A percentile compares a stretch with the other conserved stretches of the same genome.
Conservation (phyloP, 805 yeast genomes). For the Lipomyces chichibuensis region DNA sequence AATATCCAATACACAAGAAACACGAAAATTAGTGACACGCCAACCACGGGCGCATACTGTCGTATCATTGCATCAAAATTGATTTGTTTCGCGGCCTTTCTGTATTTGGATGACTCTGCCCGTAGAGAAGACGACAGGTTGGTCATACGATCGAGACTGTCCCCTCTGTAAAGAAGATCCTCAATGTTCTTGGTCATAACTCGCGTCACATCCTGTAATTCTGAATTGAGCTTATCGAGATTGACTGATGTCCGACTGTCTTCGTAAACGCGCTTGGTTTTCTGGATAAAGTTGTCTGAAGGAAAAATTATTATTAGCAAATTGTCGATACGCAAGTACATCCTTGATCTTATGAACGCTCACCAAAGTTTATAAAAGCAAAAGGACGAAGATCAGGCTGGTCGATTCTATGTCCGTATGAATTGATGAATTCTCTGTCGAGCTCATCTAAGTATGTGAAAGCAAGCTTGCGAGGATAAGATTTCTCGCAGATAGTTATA, state of each 20-base stretch:
- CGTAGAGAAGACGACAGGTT: slow-evolving; percentile 81
- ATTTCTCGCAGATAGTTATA: slow-evolving; percentile 72
- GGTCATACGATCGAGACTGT: slow-evolving; percentile 85
- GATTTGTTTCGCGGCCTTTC: slow-evolving; percentile 85
- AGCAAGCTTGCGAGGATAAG: slow-evolving; percentile 86
- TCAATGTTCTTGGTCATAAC: slow-evolving; percentile 97
- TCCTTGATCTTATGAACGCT: not conserved
- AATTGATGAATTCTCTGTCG: slow-evolving; percentile 75
- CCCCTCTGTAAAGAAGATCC: slow-evolving; percentile 92
- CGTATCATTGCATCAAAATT: slow-evolving; percentile 85
- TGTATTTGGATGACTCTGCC: slow-evolving; percentile 82
- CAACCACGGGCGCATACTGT: slow-evolving; percentile 86
- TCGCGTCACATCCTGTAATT: slow-evolving; percentile 88
- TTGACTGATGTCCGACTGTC: slow-evolving; percentile 90
- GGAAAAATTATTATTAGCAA: not conserved
- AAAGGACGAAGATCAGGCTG: slow-evolving; percentile 77
- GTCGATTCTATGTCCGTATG: slow-evolving; percentile 71
- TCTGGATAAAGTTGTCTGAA: slow-evolving; percentile 56
- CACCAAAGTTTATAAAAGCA: slow-evolving; percentile 81
- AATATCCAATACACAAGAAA: slow-evolving; percentile 85
- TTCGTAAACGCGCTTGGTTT: slow-evolving; percentile 85
- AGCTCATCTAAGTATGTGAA: slow-evolving; percentile 84
- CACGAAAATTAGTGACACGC: slow-evolving; percentile 64
- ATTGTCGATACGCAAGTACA: not conserved
- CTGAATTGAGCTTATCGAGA: slow-evolving; percentile 81